Percentiles rank a stretch among this genome's conserved stretches.
These are phyloP conservation scores for Diaporthe destruens DNA, from an alignment of 2,329 filamentous ascomycete genomes.

Conservation along the genomic window DNA sequence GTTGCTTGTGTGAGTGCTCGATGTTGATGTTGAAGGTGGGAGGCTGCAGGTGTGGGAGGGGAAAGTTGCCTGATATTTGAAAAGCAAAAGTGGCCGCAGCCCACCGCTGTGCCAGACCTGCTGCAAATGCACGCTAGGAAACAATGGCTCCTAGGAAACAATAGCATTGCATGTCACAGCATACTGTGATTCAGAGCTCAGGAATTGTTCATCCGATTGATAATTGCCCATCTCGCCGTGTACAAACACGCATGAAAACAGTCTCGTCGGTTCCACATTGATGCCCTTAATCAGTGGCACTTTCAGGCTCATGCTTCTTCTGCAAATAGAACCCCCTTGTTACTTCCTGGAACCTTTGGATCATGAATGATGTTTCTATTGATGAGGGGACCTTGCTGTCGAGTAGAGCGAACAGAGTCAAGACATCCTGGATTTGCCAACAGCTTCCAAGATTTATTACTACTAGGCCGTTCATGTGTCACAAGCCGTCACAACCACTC, in stretches of 20 bases:
- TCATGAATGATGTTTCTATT: neutral
- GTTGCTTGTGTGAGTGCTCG: neutral
- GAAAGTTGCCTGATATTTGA: slow-evolving; percentile 9
- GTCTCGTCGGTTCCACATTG: too few relatives aligned
- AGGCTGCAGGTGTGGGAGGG: slow-evolving; percentile 23
- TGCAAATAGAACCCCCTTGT: neutral
- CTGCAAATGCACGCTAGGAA: slow-evolving; percentile 6
- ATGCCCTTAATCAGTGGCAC: neutral
- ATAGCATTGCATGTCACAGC: slow-evolving; percentile 6
- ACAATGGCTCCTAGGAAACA: neutral
- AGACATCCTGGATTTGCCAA: neutral
- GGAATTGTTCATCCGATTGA: neutral
- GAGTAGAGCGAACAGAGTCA: neutral
- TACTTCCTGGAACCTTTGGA: neutral
- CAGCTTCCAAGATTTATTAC: too few relatives aligned
- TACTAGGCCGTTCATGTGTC: neutral
- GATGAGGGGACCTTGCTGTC: neutral
- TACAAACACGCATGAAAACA: neutral
- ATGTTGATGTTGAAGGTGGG: neutral
- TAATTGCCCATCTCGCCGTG: neutral
- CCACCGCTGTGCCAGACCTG: neutral
- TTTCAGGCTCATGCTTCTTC: too few relatives aligned
- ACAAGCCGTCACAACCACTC: neutral
- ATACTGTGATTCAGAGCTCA: slow-evolving; percentile 22
- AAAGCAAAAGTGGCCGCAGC: slow-evolving; percentile 15